A percentile compares a stretch with the other conserved stretches of the same genome.
Conservation (phyloP, 306 rosid species). For the Erythrophleum fordii region DNA sequence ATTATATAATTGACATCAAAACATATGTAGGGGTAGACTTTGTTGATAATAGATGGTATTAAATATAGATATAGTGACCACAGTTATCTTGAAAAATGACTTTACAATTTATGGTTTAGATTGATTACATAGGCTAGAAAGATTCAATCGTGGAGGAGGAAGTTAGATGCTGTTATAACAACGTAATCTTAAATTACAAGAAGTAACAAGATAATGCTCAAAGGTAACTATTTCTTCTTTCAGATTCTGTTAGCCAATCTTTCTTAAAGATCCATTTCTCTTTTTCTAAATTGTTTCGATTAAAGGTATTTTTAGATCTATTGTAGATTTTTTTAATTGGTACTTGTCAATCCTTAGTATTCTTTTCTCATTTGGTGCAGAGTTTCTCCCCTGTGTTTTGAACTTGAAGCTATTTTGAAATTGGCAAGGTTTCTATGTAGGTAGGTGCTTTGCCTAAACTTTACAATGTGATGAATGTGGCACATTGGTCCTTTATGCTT, state of each 20-base stretch:
- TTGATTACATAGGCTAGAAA: constrained; percentile 81
- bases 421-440: constrained; percentile 96
- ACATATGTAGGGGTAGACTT: constrained; percentile 8
- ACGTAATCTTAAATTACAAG: constrained; percentile 79
- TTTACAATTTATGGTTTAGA: constrained; percentile 47
- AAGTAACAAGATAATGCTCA: constrained; percentile 94
- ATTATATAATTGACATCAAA: background rate
- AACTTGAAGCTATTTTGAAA: constrained; percentile 97
- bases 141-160: constrained; percentile 78
- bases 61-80: constrained; percentile 32
- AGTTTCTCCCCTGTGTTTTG: constrained; percentile 96
- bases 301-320: constrained; percentile 15
- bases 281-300: constrained; percentile 23
- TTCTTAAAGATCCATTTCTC: background rate
- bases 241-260: constrained; percentile 25
- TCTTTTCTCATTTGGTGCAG: constrained; percentile 58
- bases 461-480: constrained; percentile 20
- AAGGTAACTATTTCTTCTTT: constrained; percentile 57
- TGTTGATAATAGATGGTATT: constrained; percentile 19
- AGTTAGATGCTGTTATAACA: constrained; percentile 80
- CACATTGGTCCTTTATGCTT: constrained; percentile 9
- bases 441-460: constrained; percentile 46
- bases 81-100: constrained; percentile 30
- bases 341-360: constrained; percentile 22
- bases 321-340: constrained; percentile 26